Evolutionary conservation across 257 asterid species (phyloP).

Genomic region (Ocimum tenuiflorum): DNA sequence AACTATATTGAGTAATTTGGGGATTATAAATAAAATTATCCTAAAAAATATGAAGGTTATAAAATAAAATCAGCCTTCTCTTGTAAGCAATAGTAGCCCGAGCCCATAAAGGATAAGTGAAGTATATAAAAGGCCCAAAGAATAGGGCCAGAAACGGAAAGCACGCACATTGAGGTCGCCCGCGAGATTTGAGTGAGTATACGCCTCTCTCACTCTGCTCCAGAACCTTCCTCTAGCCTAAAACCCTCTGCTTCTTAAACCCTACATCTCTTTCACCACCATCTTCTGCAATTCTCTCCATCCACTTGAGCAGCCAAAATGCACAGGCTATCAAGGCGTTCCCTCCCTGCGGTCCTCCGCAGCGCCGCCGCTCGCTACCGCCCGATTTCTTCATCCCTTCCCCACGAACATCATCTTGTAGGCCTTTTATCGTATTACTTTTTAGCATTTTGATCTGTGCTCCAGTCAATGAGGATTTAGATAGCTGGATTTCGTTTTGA

Average conservation of each 20-base stretch:
- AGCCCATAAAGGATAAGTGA: no score
- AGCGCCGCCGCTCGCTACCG: constrained; percentile 37
- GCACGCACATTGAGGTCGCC: not conserved
- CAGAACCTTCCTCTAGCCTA: constrained; percentile 40
- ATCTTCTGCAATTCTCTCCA: not conserved
- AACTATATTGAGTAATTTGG: no score
- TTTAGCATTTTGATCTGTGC: not conserved
- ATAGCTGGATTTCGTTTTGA: not conserved
- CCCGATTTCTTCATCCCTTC: constrained; percentile 35
- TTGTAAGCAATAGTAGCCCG: no score
- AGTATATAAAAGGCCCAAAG: no score
- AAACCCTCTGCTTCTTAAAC: constrained; percentile 40
- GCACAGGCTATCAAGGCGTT: constrained; percentile 64
- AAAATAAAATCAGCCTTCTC: no score
- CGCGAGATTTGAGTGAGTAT: not conserved
- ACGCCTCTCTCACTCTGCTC: constrained; percentile 14
- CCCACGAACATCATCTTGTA: constrained; percentile 35
- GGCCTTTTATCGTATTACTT: not conserved
- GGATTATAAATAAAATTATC: no score
- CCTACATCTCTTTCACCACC: constrained; percentile 21
- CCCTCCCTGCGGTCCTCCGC: constrained; percentile 49
- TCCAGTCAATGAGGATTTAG: not conserved
- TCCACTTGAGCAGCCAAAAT: constrained; percentile 20
- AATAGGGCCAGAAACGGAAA: no score
- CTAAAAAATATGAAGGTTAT: no score